Evolutionary conservation across 345 rosid species (phyloP).

Genomic region (Gossypioides kirkii): DNA sequence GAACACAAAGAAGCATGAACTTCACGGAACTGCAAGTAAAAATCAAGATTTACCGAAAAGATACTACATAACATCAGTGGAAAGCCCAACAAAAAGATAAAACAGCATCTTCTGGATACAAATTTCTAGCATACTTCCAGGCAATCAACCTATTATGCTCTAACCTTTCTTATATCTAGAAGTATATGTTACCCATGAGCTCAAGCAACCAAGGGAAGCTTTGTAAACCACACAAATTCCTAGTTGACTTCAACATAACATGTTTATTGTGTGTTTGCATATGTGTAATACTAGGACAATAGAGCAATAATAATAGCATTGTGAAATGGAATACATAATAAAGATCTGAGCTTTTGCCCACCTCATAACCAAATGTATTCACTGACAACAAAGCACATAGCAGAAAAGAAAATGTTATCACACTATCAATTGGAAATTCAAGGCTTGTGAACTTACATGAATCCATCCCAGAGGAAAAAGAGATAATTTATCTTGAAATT

Average conservation of each 20-base stretch:
- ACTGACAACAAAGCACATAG: neutral
- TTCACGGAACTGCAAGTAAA: neutral
- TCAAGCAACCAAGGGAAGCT: constrained; percentile 4
- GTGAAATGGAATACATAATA: neutral
- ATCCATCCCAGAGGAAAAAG: constrained; percentile 97
- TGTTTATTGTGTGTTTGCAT: neutral
- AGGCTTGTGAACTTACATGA: constrained; percentile 53
- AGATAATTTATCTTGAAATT: constrained; percentile 80
- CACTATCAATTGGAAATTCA: neutral
- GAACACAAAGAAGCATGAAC: neutral
- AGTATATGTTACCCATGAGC: neutral
- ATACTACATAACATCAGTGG: neutral
- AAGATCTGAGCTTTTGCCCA: neutral
- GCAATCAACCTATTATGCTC: neutral
- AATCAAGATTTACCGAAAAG: neutral
- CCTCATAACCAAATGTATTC: neutral
- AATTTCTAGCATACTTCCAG: neutral
- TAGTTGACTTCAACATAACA: neutral
- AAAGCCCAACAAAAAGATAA: neutral
- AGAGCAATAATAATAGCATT: neutral
- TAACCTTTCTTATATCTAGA: neutral
- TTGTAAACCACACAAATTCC: neutral
- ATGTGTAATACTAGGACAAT: neutral
- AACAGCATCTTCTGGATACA: neutral
- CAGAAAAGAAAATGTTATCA: neutral